Evolutionary conservation across 768 basidiomycete species (phyloP), one percentile per base, ranked within the genome.

Genomic region (Russula emetica): DNA sequence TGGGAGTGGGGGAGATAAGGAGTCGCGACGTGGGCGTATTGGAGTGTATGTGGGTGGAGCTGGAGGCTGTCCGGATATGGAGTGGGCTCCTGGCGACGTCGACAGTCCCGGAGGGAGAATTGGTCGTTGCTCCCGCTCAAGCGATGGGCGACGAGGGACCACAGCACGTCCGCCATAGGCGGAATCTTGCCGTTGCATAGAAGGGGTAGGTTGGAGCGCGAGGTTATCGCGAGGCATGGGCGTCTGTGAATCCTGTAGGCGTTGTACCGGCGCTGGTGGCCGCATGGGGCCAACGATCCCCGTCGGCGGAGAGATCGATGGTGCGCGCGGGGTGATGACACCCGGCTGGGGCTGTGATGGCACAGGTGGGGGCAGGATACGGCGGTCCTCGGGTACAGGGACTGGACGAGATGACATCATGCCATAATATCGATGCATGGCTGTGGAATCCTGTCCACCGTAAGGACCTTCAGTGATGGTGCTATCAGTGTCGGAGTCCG

Each of bases 41-140:
- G 34, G 44, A 24, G 58, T 42, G 47, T 60, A 64, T 60, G 45
- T 0, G 13, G 63, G 52, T 16, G 63, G 52, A 4, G 58, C n/a
- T 2, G 63, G 24, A 1, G 62, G 62, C 38, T 64, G 63, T 22
- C 58, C 58, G 2, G 44, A 3, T n/a, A 30, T 30, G 10, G 63
- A 59, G 52, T 47, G 52, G n/a, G 58, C 8, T 20, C 52, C 58
- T 4, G 63, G 63, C 16, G 63, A 64, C 22, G 63, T 55, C n/a
- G 63, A 64, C 14, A 65, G 50, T 11, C 64, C 64, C 4, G 64
- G 64, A 34, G 64, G 63, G n/a, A 65, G 54, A 22, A 38, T 61
- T 18, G 34, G 9, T 18, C 63, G 53, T 38, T 76, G 72, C 56
- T 78, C 78, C 49, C 76, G 73, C n/a, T 77, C 75, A n/a, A 54